A percentile compares a stretch with the other conserved stretches of the same genome.
phyloP scores from a whole-genome alignment of 345 rosid genomes.

The Populus alba region DNA sequence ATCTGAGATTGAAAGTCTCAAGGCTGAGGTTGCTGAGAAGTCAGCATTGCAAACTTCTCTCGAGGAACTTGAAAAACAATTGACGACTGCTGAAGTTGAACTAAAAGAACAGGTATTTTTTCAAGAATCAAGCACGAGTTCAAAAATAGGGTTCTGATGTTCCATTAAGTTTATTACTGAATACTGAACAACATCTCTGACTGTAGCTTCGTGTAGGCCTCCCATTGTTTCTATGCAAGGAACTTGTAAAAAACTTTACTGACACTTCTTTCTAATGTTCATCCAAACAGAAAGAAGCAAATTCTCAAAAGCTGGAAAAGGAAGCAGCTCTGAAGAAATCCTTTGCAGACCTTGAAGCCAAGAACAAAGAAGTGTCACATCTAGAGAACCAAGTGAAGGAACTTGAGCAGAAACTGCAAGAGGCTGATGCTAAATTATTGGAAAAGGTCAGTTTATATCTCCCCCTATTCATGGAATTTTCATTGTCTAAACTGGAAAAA shows the following conservation, averaged over 20 bases:
- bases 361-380: constrained; percentile 45
- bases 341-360: constrained; percentile 61
- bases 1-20: constrained; percentile 49
- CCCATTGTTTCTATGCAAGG: neutral
- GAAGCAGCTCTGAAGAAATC: constrained; percentile 59
- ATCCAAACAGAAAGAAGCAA: constrained; percentile 49
- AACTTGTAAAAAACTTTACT: neutral
- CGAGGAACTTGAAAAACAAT: constrained; percentile 59
- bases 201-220: constrained; percentile 36
- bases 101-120: constrained; percentile 53
- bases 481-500: neutral
- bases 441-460: constrained; percentile 51
- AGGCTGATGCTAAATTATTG: constrained; percentile 46
- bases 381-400: constrained; percentile 60
- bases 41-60: constrained; percentile 47
- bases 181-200: constrained; percentile 2
- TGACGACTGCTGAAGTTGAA: constrained; percentile 37
- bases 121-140: neutral
- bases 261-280: neutral
- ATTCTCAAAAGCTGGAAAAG: constrained; percentile 45
- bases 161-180: neutral
- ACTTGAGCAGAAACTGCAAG: constrained; percentile 66
- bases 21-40: constrained; percentile 44
- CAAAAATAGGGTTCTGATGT: neutral
- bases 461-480: neutral